Conservation (phyloP, 2,329 filamentous ascomycete species). For the Colletotrichum theobromicola region DNA sequence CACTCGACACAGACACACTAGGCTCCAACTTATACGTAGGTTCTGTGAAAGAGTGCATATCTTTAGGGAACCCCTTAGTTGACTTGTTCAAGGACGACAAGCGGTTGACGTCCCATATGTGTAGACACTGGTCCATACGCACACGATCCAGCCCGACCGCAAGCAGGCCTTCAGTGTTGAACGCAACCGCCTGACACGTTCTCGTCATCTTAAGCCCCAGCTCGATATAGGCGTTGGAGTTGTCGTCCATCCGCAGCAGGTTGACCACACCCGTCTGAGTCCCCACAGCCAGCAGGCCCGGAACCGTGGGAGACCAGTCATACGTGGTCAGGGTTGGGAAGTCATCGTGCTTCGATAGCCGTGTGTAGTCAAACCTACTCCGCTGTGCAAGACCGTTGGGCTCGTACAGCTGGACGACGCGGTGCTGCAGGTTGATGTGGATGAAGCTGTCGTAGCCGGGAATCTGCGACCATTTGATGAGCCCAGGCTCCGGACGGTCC, state of each 20-base stretch:
- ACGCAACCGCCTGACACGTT: conserved; percentile 81
- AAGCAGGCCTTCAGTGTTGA: conserved; percentile 73
- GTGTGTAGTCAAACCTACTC: conserved; percentile 62
- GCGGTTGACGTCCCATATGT: conserved; percentile 80
- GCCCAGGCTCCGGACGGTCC: conserved; percentile 66
- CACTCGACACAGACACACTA: conserved; percentile 79
- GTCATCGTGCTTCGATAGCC: conserved; percentile 64
- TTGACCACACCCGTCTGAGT: conserved; percentile 78
- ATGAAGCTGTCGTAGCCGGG: conserved; percentile 64
- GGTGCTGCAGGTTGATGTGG: conserved; percentile 68
- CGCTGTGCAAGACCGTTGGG: conserved; percentile 64
- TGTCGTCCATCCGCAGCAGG: conserved; percentile 74
- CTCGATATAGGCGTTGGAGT: conserved; percentile 67
- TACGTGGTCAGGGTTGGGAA: conserved; percentile 69
- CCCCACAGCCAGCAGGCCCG: conserved; percentile 75
- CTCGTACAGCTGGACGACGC: conserved; percentile 67
- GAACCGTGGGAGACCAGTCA: conserved; percentile 69
- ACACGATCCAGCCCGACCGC: conserved; percentile 83
- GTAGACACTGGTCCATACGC: conserved; percentile 80
- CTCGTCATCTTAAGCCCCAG: conserved; percentile 77
- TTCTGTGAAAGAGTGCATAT: conserved; percentile 56
- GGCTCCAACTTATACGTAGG: conserved; percentile 65
- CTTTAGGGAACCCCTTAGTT: conserved; percentile 54
- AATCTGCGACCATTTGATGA: conserved; percentile 72
- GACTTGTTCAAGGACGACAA: conserved; percentile 55